These are phyloP conservation scores for Geum urbanum DNA, from an alignment of 306 rosid species.

Conservation along the genomic window DNA sequence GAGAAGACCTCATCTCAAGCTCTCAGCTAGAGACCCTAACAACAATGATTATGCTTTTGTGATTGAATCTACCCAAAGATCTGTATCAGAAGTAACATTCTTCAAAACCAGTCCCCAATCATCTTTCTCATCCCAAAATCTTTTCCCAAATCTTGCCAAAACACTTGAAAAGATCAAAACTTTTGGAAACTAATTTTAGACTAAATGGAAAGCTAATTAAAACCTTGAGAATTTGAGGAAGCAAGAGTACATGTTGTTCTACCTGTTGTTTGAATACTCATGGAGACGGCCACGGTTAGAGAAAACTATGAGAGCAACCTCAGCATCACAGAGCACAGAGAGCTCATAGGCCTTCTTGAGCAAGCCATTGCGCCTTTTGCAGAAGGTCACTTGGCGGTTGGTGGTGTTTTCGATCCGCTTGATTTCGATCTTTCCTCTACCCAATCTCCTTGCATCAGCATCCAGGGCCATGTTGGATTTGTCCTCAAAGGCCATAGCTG, in stretches of 20 bases:
- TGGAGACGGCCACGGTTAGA: slow-evolving; percentile 95
- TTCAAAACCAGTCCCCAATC: slow-evolving; percentile 6
- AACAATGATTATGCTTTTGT: slow-evolving; percentile 38
- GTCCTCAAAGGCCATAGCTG: slow-evolving; percentile 55
- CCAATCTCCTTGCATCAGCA: slow-evolving; percentile 70
- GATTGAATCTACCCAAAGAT: slow-evolving; percentile 37
- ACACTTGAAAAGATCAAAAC: neutral
- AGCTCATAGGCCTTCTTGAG: slow-evolving; percentile 95
- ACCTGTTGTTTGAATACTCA: slow-evolving; percentile 95
- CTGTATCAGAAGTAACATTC: slow-evolving; percentile 31
- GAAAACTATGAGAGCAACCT: slow-evolving; percentile 94
- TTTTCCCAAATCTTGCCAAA: neutral
- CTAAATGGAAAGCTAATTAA: neutral
- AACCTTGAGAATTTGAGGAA: neutral
- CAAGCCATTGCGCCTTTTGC: slow-evolving; percentile 85
- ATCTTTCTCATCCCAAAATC: neutral
- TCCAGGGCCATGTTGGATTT: slow-evolving; percentile 36
- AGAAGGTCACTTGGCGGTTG: slow-evolving; percentile 97
- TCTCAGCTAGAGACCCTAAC: slow-evolving; percentile 17
- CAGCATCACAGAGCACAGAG: slow-evolving; percentile 98
- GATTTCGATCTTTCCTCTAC: slow-evolving; percentile 96
- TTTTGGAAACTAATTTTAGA: neutral
- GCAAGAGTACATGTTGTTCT: slow-evolving; percentile 5
- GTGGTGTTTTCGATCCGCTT: slow-evolving; percentile 98
- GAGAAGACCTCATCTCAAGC: slow-evolving; percentile 36